Base-by-base conservation (phyloP, 2,329 filamentous ascomycete genomes). In the Coniochaeta sp. region DNA sequence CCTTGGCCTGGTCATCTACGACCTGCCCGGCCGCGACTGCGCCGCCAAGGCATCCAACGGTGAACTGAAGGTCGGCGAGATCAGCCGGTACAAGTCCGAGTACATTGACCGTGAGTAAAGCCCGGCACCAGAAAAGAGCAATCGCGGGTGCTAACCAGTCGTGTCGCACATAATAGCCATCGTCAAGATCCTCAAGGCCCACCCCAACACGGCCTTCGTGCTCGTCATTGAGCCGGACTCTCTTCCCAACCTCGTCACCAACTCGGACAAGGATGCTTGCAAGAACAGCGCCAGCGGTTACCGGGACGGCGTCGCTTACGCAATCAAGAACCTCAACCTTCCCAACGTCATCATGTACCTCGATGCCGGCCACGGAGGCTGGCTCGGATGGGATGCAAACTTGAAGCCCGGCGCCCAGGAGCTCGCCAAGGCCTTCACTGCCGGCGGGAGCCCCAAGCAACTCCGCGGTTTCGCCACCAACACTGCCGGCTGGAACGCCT, bases 321-420 rank as follows among this genome's bases (percentile, higher is more conserved):
- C 84, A 1, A 68, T 86, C 57, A 74, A 75, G 63, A 74, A 75
- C 55, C 75, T 87, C 64, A 84, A 86, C 72, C 74, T 87, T 32
- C 73, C 78, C 62, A 87, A 88, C 68, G 84, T 87, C 28, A 74
- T 81, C 63, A 83, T 84, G 81, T 88, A 87, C 70, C 70, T 88
- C 22, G 85, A 88, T 65, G 84, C 82, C 9, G 84, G 83, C 61
- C 84, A 88, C 70, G 83, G 80, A 28, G 84, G 85, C 62, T 88
- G 85, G 85, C 77, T 87, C 50, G 84, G 84, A 66, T 87, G 84
- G 84, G 70, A 79, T 19, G 83, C 81, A 62, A 87, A 87, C 72
- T 78, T 74, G 62, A 67, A 70, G 66, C 65, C 71, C 47, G 73
- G 73, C 56, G 74, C 74, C 6, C 57, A 73, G 69, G 73, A 75